These are phyloP conservation scores for Olyra latifolia DNA, from an alignment of 176 grass and related monocot genomes.

Conservation along the genomic window DNA sequence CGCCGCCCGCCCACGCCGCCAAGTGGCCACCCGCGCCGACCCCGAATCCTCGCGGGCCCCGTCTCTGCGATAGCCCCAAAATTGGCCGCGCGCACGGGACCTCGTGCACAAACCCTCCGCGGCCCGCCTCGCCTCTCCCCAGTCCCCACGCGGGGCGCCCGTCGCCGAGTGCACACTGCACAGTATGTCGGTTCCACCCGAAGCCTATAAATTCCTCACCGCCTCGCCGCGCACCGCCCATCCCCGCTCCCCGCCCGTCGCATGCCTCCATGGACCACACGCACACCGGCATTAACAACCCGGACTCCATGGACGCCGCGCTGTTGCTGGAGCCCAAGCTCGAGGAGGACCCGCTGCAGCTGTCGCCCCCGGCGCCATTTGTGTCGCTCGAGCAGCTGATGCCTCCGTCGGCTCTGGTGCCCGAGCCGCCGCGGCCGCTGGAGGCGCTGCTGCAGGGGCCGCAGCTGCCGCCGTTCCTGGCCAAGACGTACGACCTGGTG, in stretches of 20 bases:
- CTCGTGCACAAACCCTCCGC: not conserved
- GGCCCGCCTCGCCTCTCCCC: not conserved
- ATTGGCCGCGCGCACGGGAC: not conserved
- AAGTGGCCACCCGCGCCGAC: constrained; percentile 19
- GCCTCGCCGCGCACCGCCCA: constrained; percentile 4
- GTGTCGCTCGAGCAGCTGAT: constrained; percentile 31
- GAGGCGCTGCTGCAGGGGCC: constrained; percentile 68
- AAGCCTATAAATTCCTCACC: constrained; percentile 55
- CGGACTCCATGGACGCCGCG: not conserved
- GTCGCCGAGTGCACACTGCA: constrained; percentile 28
- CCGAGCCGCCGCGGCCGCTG: constrained; percentile 54
- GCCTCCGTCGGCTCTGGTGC: not conserved
- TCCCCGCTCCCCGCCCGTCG: not conserved
- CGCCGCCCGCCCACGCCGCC: constrained; percentile 4
- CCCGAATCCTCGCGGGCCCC: not conserved
- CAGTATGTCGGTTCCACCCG: constrained; percentile 57
- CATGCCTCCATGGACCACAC: constrained; percentile 29
- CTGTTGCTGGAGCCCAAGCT: constrained; percentile 47
- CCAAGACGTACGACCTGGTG: constrained; percentile 93
- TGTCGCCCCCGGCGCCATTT: not conserved
- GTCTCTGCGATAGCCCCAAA: not conserved
- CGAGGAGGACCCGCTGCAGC: constrained; percentile 34
- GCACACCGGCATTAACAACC: not conserved
- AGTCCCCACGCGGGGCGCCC: constrained; percentile 20
- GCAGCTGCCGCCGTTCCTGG: constrained; percentile 75